Base-by-base conservation (phyloP, 345 rosid species). In the thale cress (Arabidopsis thaliana) region DNA sequence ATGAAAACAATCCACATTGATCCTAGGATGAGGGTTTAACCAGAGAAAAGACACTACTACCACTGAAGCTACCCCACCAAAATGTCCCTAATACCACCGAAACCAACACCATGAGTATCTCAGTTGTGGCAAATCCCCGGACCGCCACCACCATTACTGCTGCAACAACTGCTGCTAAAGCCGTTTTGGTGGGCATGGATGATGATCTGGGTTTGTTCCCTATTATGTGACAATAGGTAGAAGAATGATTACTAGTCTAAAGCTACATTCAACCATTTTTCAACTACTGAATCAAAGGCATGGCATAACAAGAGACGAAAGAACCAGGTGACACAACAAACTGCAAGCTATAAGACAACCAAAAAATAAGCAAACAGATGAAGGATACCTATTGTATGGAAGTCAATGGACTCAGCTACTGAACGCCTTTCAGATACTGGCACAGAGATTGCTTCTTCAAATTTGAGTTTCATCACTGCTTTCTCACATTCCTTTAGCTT, bases 381-480 rank as follows among this genome's bases (percentile, higher is more conserved):
- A 55, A 48, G 24, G 4, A 37, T 89, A 95, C 99, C 98, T 85
- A 92, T 86, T 33, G 94, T 66, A 56, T 20, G 93, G 77, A 78
- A 95, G 73, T 95, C 99, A 73, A 92, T 83, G 52, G 97, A 85
- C 68, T 95, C 98, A 16, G 96, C 99, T 4, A 95, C 81, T 10
- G 90, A 92, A 70, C 40, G 83, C 82, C 89, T 90, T 79, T 85
- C 86, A 67, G 96, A 80, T 42, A 80, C 86, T 0, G 98, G 97
- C 63, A 76, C 88, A 56, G 99, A 74, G 71, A 95, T 95, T 53
- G 99, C 99, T 82, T 92, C 98, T 84, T 92, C 99, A 79, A 95
- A 95, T 85, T 89, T 95, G 65, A 90, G 78, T 79, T 92, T 95
- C 94, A 84, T 85, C 50, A 92, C 98, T 30, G 98, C 97, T 79